phyloP scores from a whole-genome alignment of 495 filamentous ascomycete genomes.

The Xylaria cubensis region DNA sequence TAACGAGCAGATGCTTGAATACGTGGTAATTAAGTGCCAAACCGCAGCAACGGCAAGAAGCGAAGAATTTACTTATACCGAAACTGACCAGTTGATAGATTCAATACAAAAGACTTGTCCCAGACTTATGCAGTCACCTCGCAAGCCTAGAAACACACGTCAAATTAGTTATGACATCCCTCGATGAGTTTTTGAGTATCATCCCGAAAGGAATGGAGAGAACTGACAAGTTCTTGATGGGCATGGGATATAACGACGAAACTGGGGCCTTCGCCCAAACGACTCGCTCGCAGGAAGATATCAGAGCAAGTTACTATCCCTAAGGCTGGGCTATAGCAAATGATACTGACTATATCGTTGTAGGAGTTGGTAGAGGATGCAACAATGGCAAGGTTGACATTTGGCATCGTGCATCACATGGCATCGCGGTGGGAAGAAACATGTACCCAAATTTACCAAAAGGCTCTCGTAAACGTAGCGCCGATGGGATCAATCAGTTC shows the following conservation, averaged over 20 bases:
- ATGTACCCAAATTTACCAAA: not conserved
- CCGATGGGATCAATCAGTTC: constrained; percentile 1
- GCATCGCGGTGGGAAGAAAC: not conserved
- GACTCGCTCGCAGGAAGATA: not conserved
- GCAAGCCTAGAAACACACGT: not conserved
- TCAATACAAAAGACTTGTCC: not conserved
- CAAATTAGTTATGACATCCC: not conserved
- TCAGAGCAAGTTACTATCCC: not conserved
- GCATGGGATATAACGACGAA: constrained; percentile 1
- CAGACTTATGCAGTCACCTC: not conserved
- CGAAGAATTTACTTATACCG: not conserved
- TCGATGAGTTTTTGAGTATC: not conserved
- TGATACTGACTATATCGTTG: not conserved
- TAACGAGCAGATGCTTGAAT: constrained; percentile 6
- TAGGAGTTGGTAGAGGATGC: not conserved
- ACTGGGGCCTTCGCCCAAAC: not conserved
- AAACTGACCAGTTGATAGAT: not conserved
- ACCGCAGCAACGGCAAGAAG: not conserved
- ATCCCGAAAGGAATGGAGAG: not conserved
- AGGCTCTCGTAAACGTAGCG: not conserved
- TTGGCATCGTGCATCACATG: constrained; percentile 4
- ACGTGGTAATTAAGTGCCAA: not conserved
- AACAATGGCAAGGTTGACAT: not conserved
- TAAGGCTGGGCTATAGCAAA: not conserved
- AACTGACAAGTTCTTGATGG: not conserved